Base-by-base conservation (phyloP, 2,329 filamentous ascomycete species). In the Xylaria hypoxylon region DNA sequence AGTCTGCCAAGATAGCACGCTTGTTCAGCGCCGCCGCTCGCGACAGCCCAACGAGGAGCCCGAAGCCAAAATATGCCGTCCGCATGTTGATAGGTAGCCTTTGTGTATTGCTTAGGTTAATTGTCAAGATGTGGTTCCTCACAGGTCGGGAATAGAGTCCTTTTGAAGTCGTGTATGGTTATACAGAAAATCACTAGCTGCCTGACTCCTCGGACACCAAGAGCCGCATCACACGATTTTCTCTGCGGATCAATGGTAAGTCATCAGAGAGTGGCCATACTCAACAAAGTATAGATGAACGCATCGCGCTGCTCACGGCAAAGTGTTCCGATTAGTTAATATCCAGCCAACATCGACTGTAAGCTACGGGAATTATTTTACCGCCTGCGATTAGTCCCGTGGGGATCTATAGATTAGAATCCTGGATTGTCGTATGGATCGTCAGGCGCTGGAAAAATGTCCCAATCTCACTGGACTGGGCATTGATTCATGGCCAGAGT, bases 251-350 rank as follows among this genome's bases (percentile, higher is more conserved):
- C 48, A 63, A 51, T 48, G 31, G 64, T 60, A 62, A 62, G 68
- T 69, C 65, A 57, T 62, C 61, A 68, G 64, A 58, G 55, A 28
- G 48, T 67, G 62, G 62, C 57, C 64, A 66, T 70, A 62, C 70
- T 67, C 70, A 70, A 72, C 47, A 59, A 59, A 72, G 69, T 67
- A 68, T 66, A 65, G 70, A 72, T 67, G 63, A 38, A 62, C 62
- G 52, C 61, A 62, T 65, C 22, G 62, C 62, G 56, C 68, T 51
- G 69, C 68, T 56, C 65, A 71, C 72, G 71, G 71, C 69, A 71
- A 71, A 61, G 71, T 72, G 71, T 64, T 68, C 71, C 71, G 73
- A 73, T 71, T 65, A 62, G 64, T 73, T 75, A 75, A 75, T 74
- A 67, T 75, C 69, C 48, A 57, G 44, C 59, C 62, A 68, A 52